Evolutionary conservation across 495 filamentous ascomycete species (phyloP), one percentile per base, ranked within the genome.

Genomic region (Xylaria intraflava): DNA sequence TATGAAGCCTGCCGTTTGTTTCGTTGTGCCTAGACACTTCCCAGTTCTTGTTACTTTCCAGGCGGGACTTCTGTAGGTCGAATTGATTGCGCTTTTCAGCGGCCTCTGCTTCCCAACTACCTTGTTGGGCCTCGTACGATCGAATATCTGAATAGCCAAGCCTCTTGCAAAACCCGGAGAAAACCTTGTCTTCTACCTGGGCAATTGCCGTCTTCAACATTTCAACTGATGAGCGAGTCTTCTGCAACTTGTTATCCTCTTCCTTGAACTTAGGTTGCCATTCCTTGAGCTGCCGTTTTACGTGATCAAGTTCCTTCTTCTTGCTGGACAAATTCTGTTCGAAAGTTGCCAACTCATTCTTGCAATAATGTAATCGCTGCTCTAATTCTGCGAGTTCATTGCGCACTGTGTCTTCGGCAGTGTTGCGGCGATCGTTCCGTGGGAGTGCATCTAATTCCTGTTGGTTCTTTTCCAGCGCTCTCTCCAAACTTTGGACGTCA

Each of bases 91-190:
- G 88, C 71, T 90, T 93, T 67, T 90, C 83, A 2, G 85, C 83
- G 35, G 83, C 85, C 61, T 97, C 90, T 67, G 95, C 87, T 61
- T 97, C 90, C 44, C 92, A 65, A 12, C 84, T 88, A 30, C 93
- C 93, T 66, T 97, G 93, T 53, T 94, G 90, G 6, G 84, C 85
- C 67, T 96, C 89, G 62, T 97, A 99, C 31, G 86, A 85, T 19
- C 92, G 88, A 57, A 99, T 95, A 60, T 90, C 85, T 17, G 84
- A 78, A 66, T 93, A 97, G 0, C 89, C 88, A 16, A 96, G 77
- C 26, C 88, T 83, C 61, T 83, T 80, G 73, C 94, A 97, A 74
- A 97, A 99, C 19, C 78, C 78, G 20, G 77, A 77, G 66, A 95
- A 97, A 19, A 99, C 80, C 58, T 91, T 82, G 66, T 99, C 92